Percentiles rank a stretch among this genome's conserved stretches.
Conservation (phyloP, 78 protist genomes). For the Cavenderia fasciculata region DNA sequence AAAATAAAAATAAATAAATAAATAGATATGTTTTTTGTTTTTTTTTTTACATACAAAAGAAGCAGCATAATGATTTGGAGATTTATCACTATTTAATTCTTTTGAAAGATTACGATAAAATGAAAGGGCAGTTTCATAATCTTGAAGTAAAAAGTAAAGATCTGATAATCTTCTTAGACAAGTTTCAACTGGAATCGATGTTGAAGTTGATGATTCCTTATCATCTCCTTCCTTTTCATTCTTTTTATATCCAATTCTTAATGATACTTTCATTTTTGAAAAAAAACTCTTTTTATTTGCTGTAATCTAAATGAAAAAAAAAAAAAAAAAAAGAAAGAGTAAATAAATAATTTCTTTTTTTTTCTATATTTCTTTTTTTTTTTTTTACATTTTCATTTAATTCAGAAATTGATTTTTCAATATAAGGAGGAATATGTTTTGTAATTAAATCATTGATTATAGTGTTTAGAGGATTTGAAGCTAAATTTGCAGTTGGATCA, state of each 20-base stretch:
- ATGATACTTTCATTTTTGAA: conserved; percentile 62
- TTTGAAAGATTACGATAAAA: conserved; percentile 33
- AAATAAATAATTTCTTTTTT: too few species aligned
- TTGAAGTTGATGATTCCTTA: neutral
- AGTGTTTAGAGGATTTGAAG: conserved; percentile 7
- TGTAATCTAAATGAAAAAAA: conserved; percentile 45
- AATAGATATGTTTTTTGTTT: too few species aligned
- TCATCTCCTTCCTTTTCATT: conserved; percentile 24
- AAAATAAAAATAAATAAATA: neutral
- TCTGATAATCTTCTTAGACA: conserved; percentile 46
- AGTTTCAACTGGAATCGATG: conserved; percentile 1
- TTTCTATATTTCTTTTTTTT: too few species aligned
- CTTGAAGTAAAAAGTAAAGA: conserved; percentile 47
- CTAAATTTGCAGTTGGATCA: conserved; percentile 33
- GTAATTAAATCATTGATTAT: conserved; percentile 29
- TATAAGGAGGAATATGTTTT: conserved; percentile 62
- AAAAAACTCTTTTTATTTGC: conserved; percentile 66
- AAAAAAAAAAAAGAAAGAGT: too few species aligned
- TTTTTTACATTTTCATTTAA: conserved; percentile 50
- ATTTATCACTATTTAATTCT: conserved; percentile 51
- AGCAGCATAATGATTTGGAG: conserved; percentile 58
- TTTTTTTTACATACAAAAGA: conserved; percentile 53
- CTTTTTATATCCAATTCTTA: conserved; percentile 63
- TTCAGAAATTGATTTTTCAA: conserved; percentile 42
- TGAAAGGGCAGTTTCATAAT: conserved; percentile 63